Evolutionary conservation across 768 basidiomycete species (phyloP), one percentile per base, ranked within the genome.

Genomic region (Amanita thiersii): DNA sequence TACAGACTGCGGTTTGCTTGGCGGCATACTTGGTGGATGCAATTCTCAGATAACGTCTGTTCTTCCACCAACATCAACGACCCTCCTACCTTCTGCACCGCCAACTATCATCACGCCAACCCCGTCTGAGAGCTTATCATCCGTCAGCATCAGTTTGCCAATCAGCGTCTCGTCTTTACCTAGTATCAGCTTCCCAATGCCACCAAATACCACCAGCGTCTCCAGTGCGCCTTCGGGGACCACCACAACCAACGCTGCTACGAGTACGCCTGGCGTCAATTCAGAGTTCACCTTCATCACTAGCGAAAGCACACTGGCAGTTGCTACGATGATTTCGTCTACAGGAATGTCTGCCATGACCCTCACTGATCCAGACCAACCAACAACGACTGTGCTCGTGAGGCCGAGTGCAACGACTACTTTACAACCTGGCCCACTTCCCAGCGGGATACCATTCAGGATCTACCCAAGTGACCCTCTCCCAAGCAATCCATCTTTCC

Each of bases 401-500:
- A 46, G 50, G 21, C 17, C 52, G 0, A 47, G 55, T 1, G 47
- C 56, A 3, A 48, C 59, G 1, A 55, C 61, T 6, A 52, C 56
- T 0, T 40, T 59, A n/a, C 44, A 45, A 15, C 48, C 45, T 24
- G 59, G 63, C 0, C 46, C 75, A 0, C 63, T 87, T 9, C 86
- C 86, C 0, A 58, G 67, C 0, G 70, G 69, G 39, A 60, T 86
- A 8, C 81, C 87, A n/a, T 58, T 50, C 10, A 62, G 70, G 45
- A 86, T 89, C 40, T 76, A 64, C 41, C 76, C 83, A 3, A 48
- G 49, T 4, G 53, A 52, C 12, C 53, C 48, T 29, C 29, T 65
- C 6, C 47, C 54, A 37, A 14, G 56, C 37, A 47, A 50, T 47
- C 15, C 62, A 59, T 46, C 44, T 75, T 21, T n/a, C n/a, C 40